Conservation (phyloP, 1,284 basidiomycete species). For the Ustilago hordei region DNA sequence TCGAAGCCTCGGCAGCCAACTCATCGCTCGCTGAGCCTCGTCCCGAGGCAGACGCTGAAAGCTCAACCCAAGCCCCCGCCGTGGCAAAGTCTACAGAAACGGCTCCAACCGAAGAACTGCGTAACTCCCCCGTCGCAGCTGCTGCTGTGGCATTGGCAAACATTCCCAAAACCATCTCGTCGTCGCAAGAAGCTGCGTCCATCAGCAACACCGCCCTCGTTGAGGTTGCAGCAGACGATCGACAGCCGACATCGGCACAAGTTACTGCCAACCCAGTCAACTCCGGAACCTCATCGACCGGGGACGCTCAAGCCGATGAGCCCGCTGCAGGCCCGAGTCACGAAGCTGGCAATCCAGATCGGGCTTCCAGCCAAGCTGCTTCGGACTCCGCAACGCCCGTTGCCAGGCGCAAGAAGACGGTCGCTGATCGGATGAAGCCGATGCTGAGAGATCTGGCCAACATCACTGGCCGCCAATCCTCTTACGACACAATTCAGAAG, state of each 20-base stretch:
- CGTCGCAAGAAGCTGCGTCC: neutral
- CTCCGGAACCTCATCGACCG: neutral
- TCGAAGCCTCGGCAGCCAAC: neutral
- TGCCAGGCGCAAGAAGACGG: slow-evolving; percentile 16
- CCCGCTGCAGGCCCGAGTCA: neutral
- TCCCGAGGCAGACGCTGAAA: neutral
- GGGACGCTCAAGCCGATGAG: neutral
- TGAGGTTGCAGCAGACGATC: neutral
- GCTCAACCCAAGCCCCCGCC: neutral
- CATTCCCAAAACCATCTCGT: slow-evolving; percentile 3
- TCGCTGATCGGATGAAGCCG: slow-evolving; percentile 31
- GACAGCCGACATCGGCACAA: neutral
- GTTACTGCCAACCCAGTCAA: neutral
- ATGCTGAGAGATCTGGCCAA: slow-evolving; percentile 28
- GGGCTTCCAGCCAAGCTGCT: slow-evolving; percentile 13
- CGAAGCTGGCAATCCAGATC: neutral
- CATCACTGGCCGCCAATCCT: slow-evolving; percentile 23
- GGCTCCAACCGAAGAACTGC: neutral
- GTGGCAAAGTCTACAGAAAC: neutral
- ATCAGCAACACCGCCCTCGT: neutral
- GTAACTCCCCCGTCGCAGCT: neutral
- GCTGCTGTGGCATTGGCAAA: neutral
- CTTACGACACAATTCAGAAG: slow-evolving; percentile 31
- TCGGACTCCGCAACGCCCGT: slow-evolving; percentile 8
- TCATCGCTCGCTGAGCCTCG: neutral